Base-by-base conservation (phyloP, 2,329 filamentous ascomycete genomes). In the Zopfia rhizophila region DNA sequence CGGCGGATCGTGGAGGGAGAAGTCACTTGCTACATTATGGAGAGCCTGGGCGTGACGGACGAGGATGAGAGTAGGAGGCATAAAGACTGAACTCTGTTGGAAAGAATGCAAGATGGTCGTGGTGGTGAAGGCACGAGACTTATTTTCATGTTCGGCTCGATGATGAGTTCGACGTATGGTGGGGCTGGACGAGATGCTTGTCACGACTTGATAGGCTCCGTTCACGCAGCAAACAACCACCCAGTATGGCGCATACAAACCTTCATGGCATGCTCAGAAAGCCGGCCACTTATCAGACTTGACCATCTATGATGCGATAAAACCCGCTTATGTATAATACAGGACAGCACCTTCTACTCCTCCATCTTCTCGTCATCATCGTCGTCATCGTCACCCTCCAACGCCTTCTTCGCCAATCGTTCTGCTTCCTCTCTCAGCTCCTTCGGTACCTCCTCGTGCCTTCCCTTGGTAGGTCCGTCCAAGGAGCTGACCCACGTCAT, bases 401-500 rank as follows among this genome's bases (percentile, higher is more conserved):
- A 78, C 40, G 89, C 85, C 75, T 90, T 91, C 85, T 94, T 96
- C 38, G 94, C 94, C 75, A 93, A 83, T 73, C 85, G 87, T 81
- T 97, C 91, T 11, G 94, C 94, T 78, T 97, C 93, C 72, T 96
- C 91, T 47, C 87, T 80, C 63, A 99, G 75, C 58, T 91, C 89
- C 79, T 90, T 92, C 45, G 94, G 94, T 47, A 99, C 94, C 75
- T 96, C 91, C 74, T 93, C 83, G 70, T 99, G 94, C 64, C 87
- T 85, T 54, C 94, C 94, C 78, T 95, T 93, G 53, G 92, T 97
- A 24, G 92, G 91, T 4, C 92, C 93, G 57, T 89, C 84, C 35
- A 86, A 75, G 40, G 82, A 84, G 74, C 91, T 97, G 73, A 97
- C 90, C 94, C 94, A 99, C 48, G 90, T 96, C 91, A 99, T 95